phyloP scores from a whole-genome alignment of 1,139 yeast genomes.

The Insectozyma bohioensis region DNA sequence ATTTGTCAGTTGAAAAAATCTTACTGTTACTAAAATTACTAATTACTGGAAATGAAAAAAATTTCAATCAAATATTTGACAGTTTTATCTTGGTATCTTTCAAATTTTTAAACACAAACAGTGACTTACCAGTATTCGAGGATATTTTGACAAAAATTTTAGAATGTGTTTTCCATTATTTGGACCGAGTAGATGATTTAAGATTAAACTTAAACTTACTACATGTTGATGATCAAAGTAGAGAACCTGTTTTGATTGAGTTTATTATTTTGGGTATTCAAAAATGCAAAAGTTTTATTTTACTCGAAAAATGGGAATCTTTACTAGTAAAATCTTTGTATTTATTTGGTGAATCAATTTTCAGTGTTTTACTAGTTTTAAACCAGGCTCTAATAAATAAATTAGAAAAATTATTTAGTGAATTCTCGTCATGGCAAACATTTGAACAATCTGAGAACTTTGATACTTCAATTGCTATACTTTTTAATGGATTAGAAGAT shows the following conservation, averaged over 20 bases:
- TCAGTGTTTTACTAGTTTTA: constrained; percentile 49
- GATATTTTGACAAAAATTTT: constrained; percentile 29
- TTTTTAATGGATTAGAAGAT: constrained; percentile 68
- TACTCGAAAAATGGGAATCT: constrained; percentile 48
- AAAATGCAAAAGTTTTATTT: constrained; percentile 32
- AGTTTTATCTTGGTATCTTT: constrained; percentile 21
- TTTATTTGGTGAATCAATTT: constrained; percentile 49
- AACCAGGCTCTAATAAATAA: constrained; percentile 52
- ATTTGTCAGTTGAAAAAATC: too few relatives aligned
- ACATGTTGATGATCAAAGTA: constrained; percentile 31
- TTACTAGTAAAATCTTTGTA: constrained; percentile 47
- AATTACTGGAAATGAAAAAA: constrained; percentile 56
- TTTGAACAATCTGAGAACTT: constrained; percentile 29
- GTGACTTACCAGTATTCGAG: constrained; percentile 24
- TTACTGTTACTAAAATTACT: constrained; percentile 46
- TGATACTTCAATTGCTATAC: constrained; percentile 49
- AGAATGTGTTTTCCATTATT: constrained; percentile 29
- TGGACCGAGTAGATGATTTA: constrained; percentile 32
- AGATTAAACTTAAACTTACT: constrained; percentile 31
- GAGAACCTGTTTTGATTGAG: constrained; percentile 32
- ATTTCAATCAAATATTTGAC: constrained; percentile 43
- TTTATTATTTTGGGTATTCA: constrained; percentile 43
- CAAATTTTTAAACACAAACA: constrained; percentile 24
- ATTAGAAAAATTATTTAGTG: constrained; percentile 35
- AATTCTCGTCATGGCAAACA: constrained; percentile 13